Evolutionary conservation across 2,329 filamentous ascomycete genomes (phyloP).

Genomic region (Microsporum ferrugineum): DNA sequence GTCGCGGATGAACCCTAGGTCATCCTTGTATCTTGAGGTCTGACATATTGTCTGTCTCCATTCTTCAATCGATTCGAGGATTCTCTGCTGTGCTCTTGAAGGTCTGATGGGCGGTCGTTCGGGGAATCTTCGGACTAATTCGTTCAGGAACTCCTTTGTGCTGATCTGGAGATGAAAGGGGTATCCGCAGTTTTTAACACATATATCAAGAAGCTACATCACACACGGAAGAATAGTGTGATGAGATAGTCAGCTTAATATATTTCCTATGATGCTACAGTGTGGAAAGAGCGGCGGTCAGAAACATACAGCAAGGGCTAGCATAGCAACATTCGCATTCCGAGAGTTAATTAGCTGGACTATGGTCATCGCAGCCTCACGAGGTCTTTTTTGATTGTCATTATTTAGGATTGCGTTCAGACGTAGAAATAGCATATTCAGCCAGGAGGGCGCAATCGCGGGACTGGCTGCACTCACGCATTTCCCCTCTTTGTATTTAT

Average conservation of each 20-base stretch:
- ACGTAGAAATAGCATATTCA: not conserved
- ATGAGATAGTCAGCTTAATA: not conserved
- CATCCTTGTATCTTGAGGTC: conserved; percentile 94
- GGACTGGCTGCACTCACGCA: conserved; percentile 42
- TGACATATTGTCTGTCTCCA: conserved; percentile 98
- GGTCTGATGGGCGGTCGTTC: conserved; percentile 80
- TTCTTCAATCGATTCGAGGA: conserved; percentile 93
- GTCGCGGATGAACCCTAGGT: conserved; percentile 88
- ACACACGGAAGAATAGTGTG: not conserved
- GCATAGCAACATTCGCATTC: conserved; percentile 85
- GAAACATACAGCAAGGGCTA: conserved; percentile 59
- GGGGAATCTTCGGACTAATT: conserved; percentile 89
- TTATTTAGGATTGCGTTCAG: conserved; percentile 16
- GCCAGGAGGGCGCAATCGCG: not conserved
- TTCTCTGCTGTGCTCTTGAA: conserved; percentile 78
- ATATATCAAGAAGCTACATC: conserved; percentile 76
- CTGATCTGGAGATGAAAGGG: conserved; percentile 97
- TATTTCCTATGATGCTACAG: not conserved
- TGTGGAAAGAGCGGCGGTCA: not conserved
- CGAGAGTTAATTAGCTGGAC: conserved; percentile 93
- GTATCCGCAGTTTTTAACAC: conserved; percentile 99
- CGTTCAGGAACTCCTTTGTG: conserved; percentile 98
- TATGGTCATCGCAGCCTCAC: conserved; percentile 86
- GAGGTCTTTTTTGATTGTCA: conserved; percentile 47
- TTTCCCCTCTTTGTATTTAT: conserved; percentile 97